phyloP scores from a whole-genome alignment of 208 protist species.

The Leishmania major region DNA sequence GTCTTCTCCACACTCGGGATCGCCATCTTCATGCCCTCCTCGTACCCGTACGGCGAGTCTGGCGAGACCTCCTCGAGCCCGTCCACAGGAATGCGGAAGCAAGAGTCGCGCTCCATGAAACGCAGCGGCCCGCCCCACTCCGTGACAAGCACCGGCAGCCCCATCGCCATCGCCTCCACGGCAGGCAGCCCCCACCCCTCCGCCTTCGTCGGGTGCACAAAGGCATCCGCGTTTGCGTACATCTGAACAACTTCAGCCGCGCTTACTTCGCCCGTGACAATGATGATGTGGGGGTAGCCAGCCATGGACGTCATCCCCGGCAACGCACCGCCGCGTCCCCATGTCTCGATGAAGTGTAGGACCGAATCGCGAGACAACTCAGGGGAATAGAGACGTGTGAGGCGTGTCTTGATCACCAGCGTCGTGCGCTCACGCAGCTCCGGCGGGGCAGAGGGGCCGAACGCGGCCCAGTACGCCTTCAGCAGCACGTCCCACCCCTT shows the following conservation, averaged over 20 bases:
- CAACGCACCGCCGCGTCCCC: slow-evolving; percentile 17
- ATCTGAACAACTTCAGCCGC: slow-evolving; percentile 42
- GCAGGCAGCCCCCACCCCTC: slow-evolving; percentile 71
- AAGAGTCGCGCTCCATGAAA: slow-evolving; percentile 38
- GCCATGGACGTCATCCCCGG: slow-evolving; percentile 10
- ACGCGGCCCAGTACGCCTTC: slow-evolving; percentile 53
- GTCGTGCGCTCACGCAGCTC: slow-evolving; percentile 23
- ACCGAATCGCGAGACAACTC: slow-evolving; percentile 8
- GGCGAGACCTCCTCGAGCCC: slow-evolving; percentile 41
- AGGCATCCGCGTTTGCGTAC: slow-evolving; percentile 76
- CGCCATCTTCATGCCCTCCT: slow-evolving; percentile 38
- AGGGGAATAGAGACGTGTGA: not conserved
- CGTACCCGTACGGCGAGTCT: slow-evolving; percentile 20
- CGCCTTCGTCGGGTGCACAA: slow-evolving; percentile 72
- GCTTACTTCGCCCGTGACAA: slow-evolving; percentile 26
- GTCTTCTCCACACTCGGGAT: slow-evolving; percentile 34
- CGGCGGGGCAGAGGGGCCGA: slow-evolving; percentile 32
- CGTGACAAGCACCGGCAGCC: slow-evolving; percentile 44
- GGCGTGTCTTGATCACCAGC: slow-evolving; percentile 18
- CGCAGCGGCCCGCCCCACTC: slow-evolving; percentile 41
- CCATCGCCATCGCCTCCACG: slow-evolving; percentile 67
- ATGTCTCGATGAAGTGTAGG: slow-evolving; percentile 8
- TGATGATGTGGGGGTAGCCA: slow-evolving; percentile 42
- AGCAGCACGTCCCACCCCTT: slow-evolving; percentile 75
- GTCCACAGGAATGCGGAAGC: slow-evolving; percentile 52